Evolutionary conservation across 768 basidiomycete genomes (phyloP), one percentile per base, ranked within the genome.

Genomic region (Tulasnella calospora): DNA sequence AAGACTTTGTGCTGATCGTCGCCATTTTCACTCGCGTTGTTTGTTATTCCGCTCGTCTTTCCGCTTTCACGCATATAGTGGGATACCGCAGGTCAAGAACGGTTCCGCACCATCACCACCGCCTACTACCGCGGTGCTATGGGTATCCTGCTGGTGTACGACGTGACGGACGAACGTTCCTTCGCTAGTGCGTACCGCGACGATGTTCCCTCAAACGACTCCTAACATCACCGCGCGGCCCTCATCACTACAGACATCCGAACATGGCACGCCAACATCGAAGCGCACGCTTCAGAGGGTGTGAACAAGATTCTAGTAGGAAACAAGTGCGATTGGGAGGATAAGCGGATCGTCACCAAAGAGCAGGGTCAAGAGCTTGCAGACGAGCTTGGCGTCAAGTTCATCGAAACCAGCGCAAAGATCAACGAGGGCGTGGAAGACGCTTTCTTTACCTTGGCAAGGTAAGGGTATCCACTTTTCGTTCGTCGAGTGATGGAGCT

Each of bases 121-220:
- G 95, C 98, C 15, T 99, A 99, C 86, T 99, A 99, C 88, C 94
- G 98, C 80, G 98, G 98, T 47, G 98, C 98, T 30, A 97, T 98
- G 92, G 98, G 98, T 76, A 99, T 99, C 83, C 88, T 99, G 77
- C 89, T 99, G 78, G 96, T 99, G 27, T 99, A 98, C 85, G 95
- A 96, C 83, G 96, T 99, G 46, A 96, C 96, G 44, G 95, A 97
- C 84, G 93, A 96, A 84, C 89, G 91, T 78, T 96, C 94, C 13
- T 98, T 98, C 88, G 94, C 96, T 85, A 98, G 97, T 98, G 80
- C 80, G 95, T 89, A n/a, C 5, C 38, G 15, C 55, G 12, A 35
- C n/a, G 27, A 21, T 61, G 46, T 73, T 21, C 21, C 35, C 21
- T 71, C 7, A 21, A 6, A 38, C 38, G 40, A 41, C 36, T 27